Evolutionary conservation across 176 grass and related monocot genomes (phyloP).

Genomic region (Eragrostis curvula): DNA sequence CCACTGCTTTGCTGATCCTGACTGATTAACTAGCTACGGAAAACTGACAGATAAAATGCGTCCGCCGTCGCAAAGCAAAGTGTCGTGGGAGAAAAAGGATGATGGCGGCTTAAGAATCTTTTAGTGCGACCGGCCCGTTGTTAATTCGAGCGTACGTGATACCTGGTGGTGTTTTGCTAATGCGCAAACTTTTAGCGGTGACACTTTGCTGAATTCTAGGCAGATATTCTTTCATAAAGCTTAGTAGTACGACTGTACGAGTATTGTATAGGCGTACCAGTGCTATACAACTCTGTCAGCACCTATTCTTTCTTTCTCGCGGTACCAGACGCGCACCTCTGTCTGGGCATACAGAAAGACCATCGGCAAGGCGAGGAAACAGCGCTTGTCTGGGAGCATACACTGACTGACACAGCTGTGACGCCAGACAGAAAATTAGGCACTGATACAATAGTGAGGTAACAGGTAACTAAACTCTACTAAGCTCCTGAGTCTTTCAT

Average conservation of each 20-base stretch:
- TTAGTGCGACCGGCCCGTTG: not conserved
- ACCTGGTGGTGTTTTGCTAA: not conserved
- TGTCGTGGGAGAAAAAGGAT: too few relatives aligned
- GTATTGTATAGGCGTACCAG: too few relatives aligned
- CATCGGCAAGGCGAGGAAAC: too few relatives aligned
- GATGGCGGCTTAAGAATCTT: not conserved
- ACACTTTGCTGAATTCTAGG: conserved; percentile 18
- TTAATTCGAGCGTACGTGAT: not conserved
- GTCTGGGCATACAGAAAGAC: too few relatives aligned
- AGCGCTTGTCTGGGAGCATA: too few relatives aligned
- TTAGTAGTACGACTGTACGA: too few relatives aligned
- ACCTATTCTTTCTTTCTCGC: too few relatives aligned
- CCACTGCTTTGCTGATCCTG: not conserved
- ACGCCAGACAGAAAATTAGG: not conserved
- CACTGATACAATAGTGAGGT: not conserved
- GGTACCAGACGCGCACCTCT: too few relatives aligned
- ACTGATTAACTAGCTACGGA: not conserved
- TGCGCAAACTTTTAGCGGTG: not conserved
- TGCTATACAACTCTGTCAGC: too few relatives aligned
- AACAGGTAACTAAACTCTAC: not conserved
- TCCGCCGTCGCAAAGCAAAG: not conserved
- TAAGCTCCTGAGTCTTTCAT: not conserved
- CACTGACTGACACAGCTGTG: not conserved
- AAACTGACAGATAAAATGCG: not conserved
- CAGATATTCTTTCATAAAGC: not conserved